Evolutionary conservation across 257 asterid species (phyloP).

Genomic region (Hygrophila difformis): DNA sequence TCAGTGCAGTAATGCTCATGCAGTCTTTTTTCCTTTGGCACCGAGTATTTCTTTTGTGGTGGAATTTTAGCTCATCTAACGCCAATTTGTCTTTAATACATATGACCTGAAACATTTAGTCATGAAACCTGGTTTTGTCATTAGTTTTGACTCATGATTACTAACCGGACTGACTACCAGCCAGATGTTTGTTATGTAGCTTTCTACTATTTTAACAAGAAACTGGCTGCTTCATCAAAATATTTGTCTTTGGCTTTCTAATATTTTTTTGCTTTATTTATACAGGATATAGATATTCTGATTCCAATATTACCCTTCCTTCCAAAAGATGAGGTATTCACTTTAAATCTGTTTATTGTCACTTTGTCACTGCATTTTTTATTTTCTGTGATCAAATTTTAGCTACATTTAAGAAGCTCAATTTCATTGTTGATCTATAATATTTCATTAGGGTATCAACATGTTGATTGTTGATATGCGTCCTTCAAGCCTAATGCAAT

Average conservation of each 20-base stretch:
- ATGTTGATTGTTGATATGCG: no score
- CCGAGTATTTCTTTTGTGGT: neutral
- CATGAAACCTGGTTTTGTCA: neutral
- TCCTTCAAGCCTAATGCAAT: no score
- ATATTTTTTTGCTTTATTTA: constrained; percentile 15
- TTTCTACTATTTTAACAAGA: no score
- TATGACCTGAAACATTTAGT: no score
- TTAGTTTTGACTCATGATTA: no score
- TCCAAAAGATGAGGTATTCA: constrained; percentile 90
- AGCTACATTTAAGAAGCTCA: constrained; percentile 1
- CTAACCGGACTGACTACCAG: no score
- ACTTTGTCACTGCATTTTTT: no score
- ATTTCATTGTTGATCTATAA: constrained; percentile 5
- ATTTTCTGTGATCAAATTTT: neutral
- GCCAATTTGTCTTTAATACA: no score
- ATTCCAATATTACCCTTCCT: constrained; percentile 79
- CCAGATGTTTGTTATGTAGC: no score
- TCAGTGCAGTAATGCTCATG: neutral
- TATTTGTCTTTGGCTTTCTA: constrained; percentile 1
- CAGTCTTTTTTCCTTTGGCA: neutral
- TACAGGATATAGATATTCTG: constrained; percentile 81
- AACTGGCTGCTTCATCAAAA: no score
- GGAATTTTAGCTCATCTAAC: neutral
- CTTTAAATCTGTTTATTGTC: no score
- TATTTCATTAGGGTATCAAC: neutral